Evolutionary conservation across 345 rosid species (phyloP).

Genomic region (Sisymbrium irio): DNA sequence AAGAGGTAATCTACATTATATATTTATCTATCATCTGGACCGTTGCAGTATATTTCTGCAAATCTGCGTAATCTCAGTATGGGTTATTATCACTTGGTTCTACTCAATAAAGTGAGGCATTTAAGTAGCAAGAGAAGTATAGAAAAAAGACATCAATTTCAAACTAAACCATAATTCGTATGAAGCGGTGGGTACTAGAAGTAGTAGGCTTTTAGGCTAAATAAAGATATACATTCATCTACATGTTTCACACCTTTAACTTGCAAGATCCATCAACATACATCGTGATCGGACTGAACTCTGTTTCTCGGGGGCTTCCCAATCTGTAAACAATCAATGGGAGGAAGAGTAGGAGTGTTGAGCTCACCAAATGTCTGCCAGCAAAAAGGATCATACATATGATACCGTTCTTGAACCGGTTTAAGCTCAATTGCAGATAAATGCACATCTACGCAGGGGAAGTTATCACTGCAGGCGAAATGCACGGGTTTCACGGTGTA

Average conservation of each 20-base stretch:
- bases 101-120: background rate
- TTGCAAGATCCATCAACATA: slow-evolving; percentile 46
- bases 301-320: slow-evolving; percentile 83
- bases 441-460: slow-evolving; percentile 77
- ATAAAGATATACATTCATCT: slow-evolving; percentile 33
- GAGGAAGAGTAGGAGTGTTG: slow-evolving; percentile 81
- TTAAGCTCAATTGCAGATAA: slow-evolving; percentile 66
- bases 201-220: slow-evolving; percentile 8
- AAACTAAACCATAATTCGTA: slow-evolving; percentile 24
- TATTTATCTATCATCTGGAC: background rate
- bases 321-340: slow-evolving; percentile 74
- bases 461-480: slow-evolving; percentile 87
- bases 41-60: background rate
- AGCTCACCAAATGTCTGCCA: slow-evolving; percentile 92
- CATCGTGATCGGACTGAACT: slow-evolving; percentile 56
- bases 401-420: slow-evolving; percentile 72
- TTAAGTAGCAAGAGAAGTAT: slow-evolving; percentile 2
- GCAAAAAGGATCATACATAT: slow-evolving; percentile 76
- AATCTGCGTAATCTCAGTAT: background rate
- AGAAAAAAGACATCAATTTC: background rate
- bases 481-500: slow-evolving; percentile 86
- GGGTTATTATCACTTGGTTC: background rate
- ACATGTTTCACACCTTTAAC: background rate
- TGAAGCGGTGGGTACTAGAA: slow-evolving; percentile 6
- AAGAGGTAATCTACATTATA: background rate